Base-by-base conservation (phyloP, 2,329 filamentous ascomycete species). In the Exutisphaerella laricina region DNA sequence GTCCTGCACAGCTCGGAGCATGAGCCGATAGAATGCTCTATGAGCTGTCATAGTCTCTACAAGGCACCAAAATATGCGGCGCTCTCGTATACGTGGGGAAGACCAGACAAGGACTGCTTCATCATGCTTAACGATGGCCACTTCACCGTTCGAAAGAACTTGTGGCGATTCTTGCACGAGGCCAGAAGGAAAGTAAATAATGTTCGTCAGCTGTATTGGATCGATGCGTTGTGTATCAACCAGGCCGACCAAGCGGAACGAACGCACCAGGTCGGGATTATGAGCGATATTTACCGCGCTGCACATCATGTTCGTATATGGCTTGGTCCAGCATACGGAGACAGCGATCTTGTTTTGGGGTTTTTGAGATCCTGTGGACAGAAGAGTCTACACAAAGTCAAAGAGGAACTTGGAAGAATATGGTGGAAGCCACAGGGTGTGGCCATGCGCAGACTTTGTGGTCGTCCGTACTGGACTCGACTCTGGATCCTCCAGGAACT, bases 41-140 rank as follows among this genome's bases (percentile, higher is more conserved):
- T n/a, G 3, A 28, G 9, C 12, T 13, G 12, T 16, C 29, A 14
- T 10, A 8, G 12, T 10, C 29, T 32, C 8, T 8, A n/a, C 8
- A 10, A 32, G 29, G 29, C 29, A 14, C 29, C 29, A 14, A 16
- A 2, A 8, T 50, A 48, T 10, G 29, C 32, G 4, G 49, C 49
- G 12, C 22, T 51, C 1, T 51, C 49, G 5, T 51, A 51, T 38
- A 36, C 42, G 4, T 51, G 49, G 49, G 48, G 41, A 17, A 21
- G 22, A 16, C 37, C 36, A 7, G 18, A 29, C 14, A 30, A 4
- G 2, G 21, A 35, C 6, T 26, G 34, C 20, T 5, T 30, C 5
- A 44, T 51, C 9, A 4, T n/a, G 8, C 14, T 51, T 3, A 48
- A 50, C 23, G 45, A 23, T 5, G 18, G 13, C 12, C 10, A 9